Conservation (phyloP, 805 yeast species). For the Candida chilensis region DNA sequence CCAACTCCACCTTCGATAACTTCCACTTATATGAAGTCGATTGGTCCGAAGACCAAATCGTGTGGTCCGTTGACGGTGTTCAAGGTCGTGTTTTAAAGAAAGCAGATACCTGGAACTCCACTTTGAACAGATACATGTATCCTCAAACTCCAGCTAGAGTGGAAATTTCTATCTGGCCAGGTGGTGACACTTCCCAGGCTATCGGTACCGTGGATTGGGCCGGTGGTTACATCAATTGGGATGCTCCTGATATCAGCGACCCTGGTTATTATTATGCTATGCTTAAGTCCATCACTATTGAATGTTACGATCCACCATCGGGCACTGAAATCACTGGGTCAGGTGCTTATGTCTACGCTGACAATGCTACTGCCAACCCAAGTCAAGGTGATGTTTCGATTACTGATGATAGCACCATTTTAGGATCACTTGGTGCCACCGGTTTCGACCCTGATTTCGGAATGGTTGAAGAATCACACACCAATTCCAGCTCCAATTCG, state of each 20-base stretch:
- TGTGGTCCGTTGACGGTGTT: constrained; percentile 69
- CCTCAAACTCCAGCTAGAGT: constrained; percentile 74
- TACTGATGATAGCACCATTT: constrained; percentile 50
- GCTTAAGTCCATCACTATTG: constrained; percentile 48
- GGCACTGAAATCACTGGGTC: constrained; percentile 35
- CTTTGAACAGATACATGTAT: constrained; percentile 44
- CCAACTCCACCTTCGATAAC: constrained; percentile 47
- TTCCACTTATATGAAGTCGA: constrained; percentile 74
- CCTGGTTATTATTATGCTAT: constrained; percentile 78
- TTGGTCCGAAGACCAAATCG: constrained; percentile 66
- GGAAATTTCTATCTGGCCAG: constrained; percentile 75
- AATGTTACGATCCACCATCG: constrained; percentile 68
- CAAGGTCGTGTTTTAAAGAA: constrained; percentile 56
- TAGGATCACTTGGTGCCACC: constrained; percentile 52
- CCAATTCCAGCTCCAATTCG: constrained; percentile 4
- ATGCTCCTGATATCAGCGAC: constrained; percentile 58
- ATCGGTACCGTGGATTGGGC: constrained; percentile 74
- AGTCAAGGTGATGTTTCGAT: constrained; percentile 45
- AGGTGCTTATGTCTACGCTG: constrained; percentile 40
- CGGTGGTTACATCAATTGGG: constrained; percentile 84
- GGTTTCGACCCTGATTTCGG: constrained; percentile 53
- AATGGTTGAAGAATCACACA: constrained; percentile 7
- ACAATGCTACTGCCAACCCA: constrained; percentile 36
- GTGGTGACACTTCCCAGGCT: constrained; percentile 46
- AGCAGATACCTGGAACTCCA: constrained; percentile 52